phyloP scores from a whole-genome alignment of 2,329 filamentous ascomycete genomes.

The Paraphaeosphaeria minitans region DNA sequence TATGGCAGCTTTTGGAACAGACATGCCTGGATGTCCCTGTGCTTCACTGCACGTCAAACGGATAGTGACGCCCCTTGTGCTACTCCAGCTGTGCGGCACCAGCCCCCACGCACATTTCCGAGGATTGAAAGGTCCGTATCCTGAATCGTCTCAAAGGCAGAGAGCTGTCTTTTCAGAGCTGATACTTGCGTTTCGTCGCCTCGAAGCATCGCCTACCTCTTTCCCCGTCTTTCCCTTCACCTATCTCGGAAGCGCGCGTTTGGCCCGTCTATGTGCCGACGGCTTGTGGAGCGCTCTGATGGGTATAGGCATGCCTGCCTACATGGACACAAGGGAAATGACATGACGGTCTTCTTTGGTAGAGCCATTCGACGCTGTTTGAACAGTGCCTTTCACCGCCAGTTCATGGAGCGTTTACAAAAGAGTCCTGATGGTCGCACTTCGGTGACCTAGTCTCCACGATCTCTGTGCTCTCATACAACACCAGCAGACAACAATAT shows the following conservation, averaged over 20 bases:
- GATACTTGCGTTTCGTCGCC: not conserved
- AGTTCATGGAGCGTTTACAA: conserved; percentile 1
- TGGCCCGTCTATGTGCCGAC: conserved; percentile 8
- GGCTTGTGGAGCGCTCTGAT: conserved; percentile 9
- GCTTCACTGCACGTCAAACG: conserved; percentile 9
- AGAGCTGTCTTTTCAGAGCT: not conserved
- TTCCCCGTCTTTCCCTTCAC: not conserved
- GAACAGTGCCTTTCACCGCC: conserved; percentile 20
- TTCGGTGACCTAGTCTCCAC: not conserved
- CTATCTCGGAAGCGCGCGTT: conserved; percentile 5
- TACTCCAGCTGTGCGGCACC: not conserved
- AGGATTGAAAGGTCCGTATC: not conserved
- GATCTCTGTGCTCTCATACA: not conserved
- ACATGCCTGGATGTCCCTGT: not conserved
- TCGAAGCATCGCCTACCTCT: not conserved
- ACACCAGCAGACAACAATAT: not conserved
- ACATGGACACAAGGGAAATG: conserved; percentile 18
- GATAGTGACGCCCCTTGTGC: conserved; percentile 4
- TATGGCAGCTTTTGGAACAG: not conserved
- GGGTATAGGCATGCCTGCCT: conserved; percentile 10
- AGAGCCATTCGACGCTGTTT: conserved; percentile 16
- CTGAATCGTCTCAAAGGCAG: not conserved
- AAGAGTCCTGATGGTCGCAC: not conserved
- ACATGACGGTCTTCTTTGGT: conserved; percentile 15
- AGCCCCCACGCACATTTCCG: conserved; percentile 1